Base-by-base conservation (phyloP, 352 stramenopile species). In the Pythium brassicae region DNA sequence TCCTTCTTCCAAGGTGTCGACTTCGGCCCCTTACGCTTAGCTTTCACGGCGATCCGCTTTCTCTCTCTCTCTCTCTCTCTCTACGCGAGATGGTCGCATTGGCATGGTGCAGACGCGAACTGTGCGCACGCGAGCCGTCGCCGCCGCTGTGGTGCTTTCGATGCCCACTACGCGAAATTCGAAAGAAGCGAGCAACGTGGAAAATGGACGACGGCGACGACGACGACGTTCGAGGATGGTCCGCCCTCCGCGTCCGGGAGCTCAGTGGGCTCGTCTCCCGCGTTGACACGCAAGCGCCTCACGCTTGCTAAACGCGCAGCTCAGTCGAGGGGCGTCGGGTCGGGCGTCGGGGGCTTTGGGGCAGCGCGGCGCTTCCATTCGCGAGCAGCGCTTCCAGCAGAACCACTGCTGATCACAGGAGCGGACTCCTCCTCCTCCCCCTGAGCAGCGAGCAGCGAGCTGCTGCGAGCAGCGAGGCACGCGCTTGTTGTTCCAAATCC, bases 401-500 rank as follows among this genome's bases (percentile, higher is more conserved):
- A 37, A 0, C 10, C 19, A n/a, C 40, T 46, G 40, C 40, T 26
- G 40, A 25, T n/a, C 17, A 46, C 6, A 8, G 40, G 40, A 46
- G 40, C 40, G 3, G 17, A n/a, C 40, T 25, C 20, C 40, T 46
- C 40, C 19, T 12, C 39, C 1, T 43, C 10, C 10, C 5, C 14
- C 32, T 37, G 32, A n/a, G 8, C 32, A 7, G 9, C 32, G 32
- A 37, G 6, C 32, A 37, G 32, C 32, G 32, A 37, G 14, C n/a
- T n/a, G 8, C 32, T 11, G 9, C 32, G 32, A 37, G 6, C 32
- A 37, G 32, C 32, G 32, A 37, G 14, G 32, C 32, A 11, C 12
- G 11, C 8, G 14, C 42, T 42, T 32, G 12, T 39, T 59, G 43
- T 48, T 59, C 39, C 26, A 47, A 32, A 35, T 53, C 14, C 8